Percentiles rank a stretch among this genome's conserved stretches.
Conservation (phyloP, 2,329 filamentous ascomycete genomes). For the Phaeophleospora eucalypticola region DNA sequence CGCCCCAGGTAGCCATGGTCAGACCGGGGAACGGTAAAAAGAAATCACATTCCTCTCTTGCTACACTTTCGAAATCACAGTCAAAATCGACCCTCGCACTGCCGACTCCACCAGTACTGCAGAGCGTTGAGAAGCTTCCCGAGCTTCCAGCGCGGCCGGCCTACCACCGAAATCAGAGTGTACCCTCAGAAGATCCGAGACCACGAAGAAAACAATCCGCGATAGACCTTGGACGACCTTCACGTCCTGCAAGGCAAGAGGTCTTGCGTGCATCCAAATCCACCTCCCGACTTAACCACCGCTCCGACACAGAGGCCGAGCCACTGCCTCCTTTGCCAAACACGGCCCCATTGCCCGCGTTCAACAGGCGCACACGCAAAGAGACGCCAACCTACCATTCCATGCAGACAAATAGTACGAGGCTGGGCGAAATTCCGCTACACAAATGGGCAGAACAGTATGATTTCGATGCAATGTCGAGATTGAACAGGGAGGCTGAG, state of each 20-base stretch:
- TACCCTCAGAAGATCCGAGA: slow-evolving; percentile 2
- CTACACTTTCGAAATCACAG: slow-evolving; percentile 5
- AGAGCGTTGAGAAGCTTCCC: slow-evolving; percentile 1
- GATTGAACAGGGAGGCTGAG: slow-evolving; percentile 39
- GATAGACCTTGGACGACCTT: slow-evolving; percentile 1
- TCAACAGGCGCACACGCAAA: slow-evolving; percentile 30
- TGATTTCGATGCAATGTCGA: slow-evolving; percentile 40
- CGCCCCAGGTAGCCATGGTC: slow-evolving; percentile 28
- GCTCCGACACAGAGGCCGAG: neutral
- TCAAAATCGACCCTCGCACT: slow-evolving; percentile 8
- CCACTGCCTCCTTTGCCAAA: slow-evolving; percentile 6
- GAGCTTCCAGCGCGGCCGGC: neutral
- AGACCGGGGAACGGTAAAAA: slow-evolving; percentile 22
- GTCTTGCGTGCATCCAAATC: slow-evolving; percentile 12
- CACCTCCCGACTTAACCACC: slow-evolving; percentile 9
- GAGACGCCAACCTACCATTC: slow-evolving; percentile 40
- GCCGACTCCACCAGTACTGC: slow-evolving; percentile 5
- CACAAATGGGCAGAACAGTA: slow-evolving; percentile 42
- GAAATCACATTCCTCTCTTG: slow-evolving; percentile 6
- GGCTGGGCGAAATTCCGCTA: slow-evolving; percentile 47
- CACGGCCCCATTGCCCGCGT: slow-evolving; percentile 7
- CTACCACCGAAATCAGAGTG: slow-evolving; percentile 1
- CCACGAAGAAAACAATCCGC: slow-evolving; percentile 14
- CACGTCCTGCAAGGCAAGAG: neutral
- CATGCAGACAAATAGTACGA: slow-evolving; percentile 44